phyloP scores from a whole-genome alignment of 805 yeast genomes.

The Grigorovia transvaalensis region DNA sequence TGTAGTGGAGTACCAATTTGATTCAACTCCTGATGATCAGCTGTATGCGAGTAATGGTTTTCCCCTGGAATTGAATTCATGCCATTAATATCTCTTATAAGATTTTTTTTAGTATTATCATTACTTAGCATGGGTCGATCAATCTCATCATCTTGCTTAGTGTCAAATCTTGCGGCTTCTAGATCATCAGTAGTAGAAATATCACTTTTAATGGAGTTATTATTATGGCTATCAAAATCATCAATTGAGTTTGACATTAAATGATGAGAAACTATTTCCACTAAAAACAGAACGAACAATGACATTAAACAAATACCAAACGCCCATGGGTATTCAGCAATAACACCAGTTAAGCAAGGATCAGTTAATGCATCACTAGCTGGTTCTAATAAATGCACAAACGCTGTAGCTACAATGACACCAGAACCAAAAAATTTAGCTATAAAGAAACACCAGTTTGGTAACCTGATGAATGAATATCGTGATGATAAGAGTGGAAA shows the following conservation, averaged over 20 bases:
- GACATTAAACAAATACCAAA: constrained; percentile 44
- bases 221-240: constrained; percentile 7
- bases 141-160: not conserved
- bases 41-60: constrained; percentile 8
- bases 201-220: not conserved
- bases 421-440: constrained; percentile 78
- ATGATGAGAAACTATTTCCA: constrained; percentile 40
- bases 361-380: constrained; percentile 47
- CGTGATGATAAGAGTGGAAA: constrained; percentile 53
- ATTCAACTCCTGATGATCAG: constrained; percentile 9
- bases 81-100: not conserved
- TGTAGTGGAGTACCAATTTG: constrained; percentile 10
- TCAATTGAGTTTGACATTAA: constrained; percentile 30
- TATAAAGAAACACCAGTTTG: constrained; percentile 52
- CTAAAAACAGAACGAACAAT: constrained; percentile 36
- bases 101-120: not conserved
- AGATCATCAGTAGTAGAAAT: not conserved
- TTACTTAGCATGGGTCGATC: not conserved
- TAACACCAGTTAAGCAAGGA: constrained; percentile 54
- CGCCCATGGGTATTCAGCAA: constrained; percentile 45
- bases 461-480: constrained; percentile 48
- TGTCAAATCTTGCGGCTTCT: not conserved
- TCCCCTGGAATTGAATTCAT: constrained; percentile 7
- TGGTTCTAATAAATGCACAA: constrained; percentile 62
- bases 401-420: constrained; percentile 73